Percentiles rank a stretch among this genome's conserved stretches.
Evolutionary conservation across 805 yeast genomes (phyloP).

Genomic region (Clavispora carvajalis): DNA sequence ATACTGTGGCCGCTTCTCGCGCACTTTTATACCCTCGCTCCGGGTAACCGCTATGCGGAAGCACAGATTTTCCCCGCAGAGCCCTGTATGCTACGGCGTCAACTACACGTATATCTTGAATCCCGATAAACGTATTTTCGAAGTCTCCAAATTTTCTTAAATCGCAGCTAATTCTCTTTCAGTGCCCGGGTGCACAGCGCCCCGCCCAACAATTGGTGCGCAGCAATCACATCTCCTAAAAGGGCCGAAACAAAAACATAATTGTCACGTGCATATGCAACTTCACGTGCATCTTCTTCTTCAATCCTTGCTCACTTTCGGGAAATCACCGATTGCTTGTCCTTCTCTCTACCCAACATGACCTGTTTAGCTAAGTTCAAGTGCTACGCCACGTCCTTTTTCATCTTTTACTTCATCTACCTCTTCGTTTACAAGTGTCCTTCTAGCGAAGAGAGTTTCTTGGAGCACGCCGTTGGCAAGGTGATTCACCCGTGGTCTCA

Average conservation of each 20-base stretch:
- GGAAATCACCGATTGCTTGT: not conserved
- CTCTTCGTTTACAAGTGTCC: conserved; percentile 38
- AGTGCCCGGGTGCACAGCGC: not conserved
- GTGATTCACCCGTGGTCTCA: conserved; percentile 36
- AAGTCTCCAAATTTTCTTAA: no score
- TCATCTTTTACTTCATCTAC: conserved; percentile 31
- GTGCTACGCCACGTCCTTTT: conserved; percentile 18
- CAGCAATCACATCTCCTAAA: conserved; percentile 2
- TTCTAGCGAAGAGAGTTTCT: conserved; percentile 22
- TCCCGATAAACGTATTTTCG: no score
- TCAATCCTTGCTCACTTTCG: not conserved
- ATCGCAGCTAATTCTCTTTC: no score
- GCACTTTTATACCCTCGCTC: conserved; percentile 3
- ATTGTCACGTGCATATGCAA: not conserved
- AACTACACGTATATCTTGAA: no score
- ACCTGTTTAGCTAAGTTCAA: conserved; percentile 15
- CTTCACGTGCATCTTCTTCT: conserved; percentile 3
- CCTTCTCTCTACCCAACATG: conserved; percentile 5
- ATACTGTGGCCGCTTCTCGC: not conserved
- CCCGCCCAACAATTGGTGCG: conserved; percentile 2
- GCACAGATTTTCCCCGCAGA: no score
- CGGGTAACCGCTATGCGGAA: conserved; percentile 12
- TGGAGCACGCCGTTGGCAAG: conserved; percentile 23
- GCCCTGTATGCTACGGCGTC: no score
- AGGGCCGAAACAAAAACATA: not conserved